A percentile compares a stretch with the other conserved stretches of the same genome.
phyloP scores from a whole-genome alignment of 2,329 filamentous ascomycete species.

The Setomelanomma holmii region DNA sequence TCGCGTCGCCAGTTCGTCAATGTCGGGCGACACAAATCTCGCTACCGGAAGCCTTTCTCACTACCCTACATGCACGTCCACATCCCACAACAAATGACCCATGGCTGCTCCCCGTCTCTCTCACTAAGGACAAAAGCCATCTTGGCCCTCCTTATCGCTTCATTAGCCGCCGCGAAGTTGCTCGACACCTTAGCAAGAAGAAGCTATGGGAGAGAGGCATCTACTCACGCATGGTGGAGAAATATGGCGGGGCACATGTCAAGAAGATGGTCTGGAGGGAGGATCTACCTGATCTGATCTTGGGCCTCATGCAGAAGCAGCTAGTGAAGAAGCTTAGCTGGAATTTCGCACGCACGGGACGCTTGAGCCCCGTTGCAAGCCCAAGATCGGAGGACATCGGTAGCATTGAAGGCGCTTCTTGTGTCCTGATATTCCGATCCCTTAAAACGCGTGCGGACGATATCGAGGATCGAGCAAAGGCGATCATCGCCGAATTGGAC shows the following conservation, averaged over 20 bases:
- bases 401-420: slow-evolving; percentile 36
- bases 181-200: slow-evolving; percentile 26
- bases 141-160: slow-evolving; percentile 38
- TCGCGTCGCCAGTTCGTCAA: slow-evolving; percentile 66
- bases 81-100: slow-evolving; percentile 61
- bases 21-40: slow-evolving; percentile 59
- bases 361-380: slow-evolving; percentile 28
- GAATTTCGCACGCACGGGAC: slow-evolving; percentile 34
- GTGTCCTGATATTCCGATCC: slow-evolving; percentile 33
- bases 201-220: slow-evolving; percentile 29
- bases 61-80: slow-evolving; percentile 64
- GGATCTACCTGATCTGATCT: slow-evolving; percentile 56
- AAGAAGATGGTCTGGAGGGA: slow-evolving; percentile 53
- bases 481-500: slow-evolving; percentile 29
- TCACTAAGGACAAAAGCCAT: slow-evolving; percentile 30
- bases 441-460: slow-evolving; percentile 37
- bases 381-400: slow-evolving; percentile 29
- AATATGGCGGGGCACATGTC: slow-evolving; percentile 37
- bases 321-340: slow-evolving; percentile 48
- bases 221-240: slow-evolving; percentile 43
- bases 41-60: slow-evolving; percentile 69
- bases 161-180: slow-evolving; percentile 19
- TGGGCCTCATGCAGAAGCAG: slow-evolving; percentile 47
- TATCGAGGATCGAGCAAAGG: slow-evolving; percentile 15
- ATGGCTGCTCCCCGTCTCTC: slow-evolving; percentile 63